Evolutionary conservation across 2,329 filamentous ascomycete genomes (phyloP), one percentile per base, ranked within the genome.

Genomic region (Alternaria gaisen): DNA sequence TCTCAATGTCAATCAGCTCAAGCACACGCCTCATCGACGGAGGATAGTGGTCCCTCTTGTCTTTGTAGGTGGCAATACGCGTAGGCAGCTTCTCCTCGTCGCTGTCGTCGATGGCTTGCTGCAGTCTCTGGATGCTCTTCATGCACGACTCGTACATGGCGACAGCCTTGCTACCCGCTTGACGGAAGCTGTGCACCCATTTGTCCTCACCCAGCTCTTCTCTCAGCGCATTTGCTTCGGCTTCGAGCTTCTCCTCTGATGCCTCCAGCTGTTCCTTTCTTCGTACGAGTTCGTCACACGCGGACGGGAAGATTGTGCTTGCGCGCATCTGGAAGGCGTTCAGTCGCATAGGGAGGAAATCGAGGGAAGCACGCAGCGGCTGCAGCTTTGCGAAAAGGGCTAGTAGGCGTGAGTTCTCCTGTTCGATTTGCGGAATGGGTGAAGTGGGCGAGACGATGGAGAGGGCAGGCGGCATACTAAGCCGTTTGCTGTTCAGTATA

Each of bases 131-230:
- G 60, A 96, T 88, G 75, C 93, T 97, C 65, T 94, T 87, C 74
- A 96, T 92, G 22, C 98, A 92, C 4, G 94, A 97, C 69, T 97
- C 93, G 75, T 93, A 94, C 93, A 99, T 97, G 82, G 97, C 97
- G 69, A 95, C 88, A 5, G 95, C 94, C 79, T 97, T 93, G 58
- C 91, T 87, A 14, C 93, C 94, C 16, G 95, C 95, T 66, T 95
- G 94, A 58, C 94, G 88, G 82, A 99, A 99, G 36, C 98, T 94
- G 54, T 96, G 86, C 43, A 99, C 90, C 95, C 95, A 99, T 58
- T 93, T 90, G 74, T 99, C 95, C 77, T 99, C 95, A 28, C 93
- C 93, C 4, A 99, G 83, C 77, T 99, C 95, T 75, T 93, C 91
- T 65, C 94, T 87, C 47, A 99, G 80, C 1, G 91, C 91, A 73